Percentiles rank a stretch among this genome's conserved stretches.
phyloP scores from a whole-genome alignment of 192 early-diverging fungal genomes.

The Entophlyctis luteolus region DNA sequence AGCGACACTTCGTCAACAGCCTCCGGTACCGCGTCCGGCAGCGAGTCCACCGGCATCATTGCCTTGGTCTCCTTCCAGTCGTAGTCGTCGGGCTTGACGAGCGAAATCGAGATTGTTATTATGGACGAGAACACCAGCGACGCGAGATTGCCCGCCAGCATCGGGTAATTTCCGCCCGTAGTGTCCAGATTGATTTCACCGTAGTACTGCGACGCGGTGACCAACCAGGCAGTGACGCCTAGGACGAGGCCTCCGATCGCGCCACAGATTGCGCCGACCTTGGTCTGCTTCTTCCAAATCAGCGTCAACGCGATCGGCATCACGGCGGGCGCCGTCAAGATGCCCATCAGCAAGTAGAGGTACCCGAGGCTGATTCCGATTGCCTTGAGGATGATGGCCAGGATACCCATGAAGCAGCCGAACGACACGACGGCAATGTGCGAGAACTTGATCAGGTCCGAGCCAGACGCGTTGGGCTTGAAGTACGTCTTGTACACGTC shows the following conservation, averaged over 20 bases:
- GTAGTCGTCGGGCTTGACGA: slow-evolving; percentile 61
- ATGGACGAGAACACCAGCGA: slow-evolving; percentile 11
- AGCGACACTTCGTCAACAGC: slow-evolving; percentile 40
- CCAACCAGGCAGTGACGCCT: slow-evolving; percentile 61
- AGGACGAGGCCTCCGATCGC: slow-evolving; percentile 50
- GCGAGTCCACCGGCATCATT: slow-evolving; percentile 42
- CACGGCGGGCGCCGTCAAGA: slow-evolving; percentile 62
- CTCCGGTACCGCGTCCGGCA: slow-evolving; percentile 28
- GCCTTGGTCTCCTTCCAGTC: slow-evolving; percentile 52
- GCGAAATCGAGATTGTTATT: slow-evolving; percentile 35
- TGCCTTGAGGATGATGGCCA: slow-evolving; percentile 56
- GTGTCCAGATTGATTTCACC: slow-evolving; percentile 54
- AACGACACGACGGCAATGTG: slow-evolving; percentile 52
- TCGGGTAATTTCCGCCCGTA: slow-evolving; percentile 66
- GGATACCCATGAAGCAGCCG: slow-evolving; percentile 67
- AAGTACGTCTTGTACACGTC: slow-evolving; percentile 71
- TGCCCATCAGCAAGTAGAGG: slow-evolving; percentile 57
- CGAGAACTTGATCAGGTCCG: slow-evolving; percentile 53
- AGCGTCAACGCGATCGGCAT: slow-evolving; percentile 63
- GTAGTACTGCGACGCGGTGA: slow-evolving; percentile 46
- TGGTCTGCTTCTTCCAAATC: slow-evolving; percentile 63
- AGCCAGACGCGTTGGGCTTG: slow-evolving; percentile 61
- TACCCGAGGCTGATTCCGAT: slow-evolving; percentile 69
- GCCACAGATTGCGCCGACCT: slow-evolving; percentile 47
- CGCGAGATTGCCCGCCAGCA: slow-evolving; percentile 69